Evolutionary conservation across 306 rosid genomes (phyloP).

Genomic region (Vachellia pachyceras): DNA sequence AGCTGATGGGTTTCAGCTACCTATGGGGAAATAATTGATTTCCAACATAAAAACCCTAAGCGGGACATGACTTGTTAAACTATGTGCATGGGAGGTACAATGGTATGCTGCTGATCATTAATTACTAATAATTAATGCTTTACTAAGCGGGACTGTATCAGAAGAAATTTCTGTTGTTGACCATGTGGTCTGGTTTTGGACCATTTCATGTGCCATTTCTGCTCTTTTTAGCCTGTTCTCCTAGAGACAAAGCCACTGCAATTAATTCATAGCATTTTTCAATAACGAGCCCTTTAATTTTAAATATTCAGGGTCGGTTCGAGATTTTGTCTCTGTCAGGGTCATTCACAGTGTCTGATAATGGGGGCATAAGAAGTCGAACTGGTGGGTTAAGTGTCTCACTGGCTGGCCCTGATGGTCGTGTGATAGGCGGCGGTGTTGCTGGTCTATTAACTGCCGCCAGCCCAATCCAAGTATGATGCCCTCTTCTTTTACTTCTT

Average conservation of each 20-base stretch:
- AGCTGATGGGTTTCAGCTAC: slow-evolving; percentile 5
- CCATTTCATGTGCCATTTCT: slow-evolving; percentile 30
- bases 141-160: slow-evolving; percentile 10
- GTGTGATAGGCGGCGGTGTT: slow-evolving; percentile 81
- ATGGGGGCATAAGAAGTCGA: slow-evolving; percentile 50
- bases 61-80: slow-evolving; percentile 4
- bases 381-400: slow-evolving; percentile 76
- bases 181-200: slow-evolving; percentile 19
- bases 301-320: slow-evolving; percentile 72
- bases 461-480: slow-evolving; percentile 72
- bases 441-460: slow-evolving; percentile 85
- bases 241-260: background rate
- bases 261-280: slow-evolving; percentile 8
- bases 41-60: slow-evolving; percentile 13
- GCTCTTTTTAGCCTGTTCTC: slow-evolving; percentile 10
- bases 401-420: slow-evolving; percentile 85
- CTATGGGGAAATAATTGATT: slow-evolving; percentile 10
- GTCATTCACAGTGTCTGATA: slow-evolving; percentile 56
- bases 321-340: slow-evolving; percentile 83
- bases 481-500: slow-evolving; percentile 1
- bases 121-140: background rate
- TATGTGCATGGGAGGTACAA: slow-evolving; percentile 9
- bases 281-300: slow-evolving; percentile 24
- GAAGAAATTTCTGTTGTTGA: slow-evolving; percentile 7
- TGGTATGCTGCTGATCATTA: slow-evolving; percentile 7